phyloP scores from a whole-genome alignment of 257 asterid species.

The Nicotiana knightiana region DNA sequence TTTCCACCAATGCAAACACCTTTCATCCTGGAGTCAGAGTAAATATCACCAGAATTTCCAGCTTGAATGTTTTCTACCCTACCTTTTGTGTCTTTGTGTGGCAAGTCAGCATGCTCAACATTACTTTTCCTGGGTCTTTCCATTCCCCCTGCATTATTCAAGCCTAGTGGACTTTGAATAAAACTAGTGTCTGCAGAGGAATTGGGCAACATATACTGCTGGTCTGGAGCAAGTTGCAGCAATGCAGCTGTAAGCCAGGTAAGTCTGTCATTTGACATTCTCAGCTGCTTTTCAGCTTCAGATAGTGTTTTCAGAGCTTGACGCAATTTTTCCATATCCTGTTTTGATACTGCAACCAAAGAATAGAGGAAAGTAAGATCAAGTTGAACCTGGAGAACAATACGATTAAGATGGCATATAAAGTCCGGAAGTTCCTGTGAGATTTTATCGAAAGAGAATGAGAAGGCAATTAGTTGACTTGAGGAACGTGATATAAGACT shows the following conservation, averaged over 20 bases:
- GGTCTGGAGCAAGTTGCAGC: conserved; percentile 95
- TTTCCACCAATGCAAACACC: conserved; percentile 24
- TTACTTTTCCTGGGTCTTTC: conserved; percentile 41
- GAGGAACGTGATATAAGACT: not conserved
- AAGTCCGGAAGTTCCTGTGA: not conserved
- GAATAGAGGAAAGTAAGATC: not conserved
- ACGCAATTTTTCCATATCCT: conserved; percentile 88
- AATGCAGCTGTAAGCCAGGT: conserved; percentile 98
- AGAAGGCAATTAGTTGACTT: not conserved
- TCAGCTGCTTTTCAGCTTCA: conserved; percentile 96
- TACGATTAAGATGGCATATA: not conserved
- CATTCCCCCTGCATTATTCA: conserved; percentile 28
- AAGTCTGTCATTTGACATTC: conserved; percentile 73
- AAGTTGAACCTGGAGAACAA: not conserved
- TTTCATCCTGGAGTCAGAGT: conserved; percentile 25
- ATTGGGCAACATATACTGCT: conserved; percentile 59
- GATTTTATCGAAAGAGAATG: conserved; percentile 2
- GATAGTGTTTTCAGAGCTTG: conserved; percentile 90
- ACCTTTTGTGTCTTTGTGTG: conserved; percentile 15
- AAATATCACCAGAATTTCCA: conserved; percentile 35
- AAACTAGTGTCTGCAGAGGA: conserved; percentile 69
- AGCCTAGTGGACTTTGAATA: conserved; percentile 54
- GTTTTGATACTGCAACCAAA: conserved; percentile 60
- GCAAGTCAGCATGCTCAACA: conserved; percentile 31
- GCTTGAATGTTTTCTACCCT: conserved; percentile 31